Evolutionary conservation across 768 basidiomycete species (phyloP), one percentile per base, ranked within the genome.

Genomic region (Auricularia heimuer): DNA sequence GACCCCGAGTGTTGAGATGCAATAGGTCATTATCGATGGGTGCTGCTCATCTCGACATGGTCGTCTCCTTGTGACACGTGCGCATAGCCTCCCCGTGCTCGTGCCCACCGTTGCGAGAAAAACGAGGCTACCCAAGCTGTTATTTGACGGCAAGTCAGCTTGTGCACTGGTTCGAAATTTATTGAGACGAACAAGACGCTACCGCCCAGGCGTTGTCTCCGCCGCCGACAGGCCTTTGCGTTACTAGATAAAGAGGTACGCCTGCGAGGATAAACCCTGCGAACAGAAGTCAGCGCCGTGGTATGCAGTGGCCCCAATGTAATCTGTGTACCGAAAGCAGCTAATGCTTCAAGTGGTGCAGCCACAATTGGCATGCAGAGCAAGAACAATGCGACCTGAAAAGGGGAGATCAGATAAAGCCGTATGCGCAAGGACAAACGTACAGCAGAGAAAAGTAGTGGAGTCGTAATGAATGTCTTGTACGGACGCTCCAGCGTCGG

Each of bases 311-410:
- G 1, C 29, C 29, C 29, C 29, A 29, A 62, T 35, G 51, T 16
- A 44, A 11, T 14, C 1, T 24, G 77, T 83, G 65, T 69, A 94
- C 94, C 88, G 64, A 97, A 80, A 4, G 94, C 95, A 7, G 94
- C 87, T 4, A 91, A 73, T 0, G 95, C 94, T 73, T 96, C 89
- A 14, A 87, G 77, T 6, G 96, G 96, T 24, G 95, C 94, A 3
- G 96, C 96, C 65, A 95, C 88, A 62, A 96, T 81, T 1, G 95
- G 94, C 92, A 99, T 96, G 70, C 88, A 89, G 10, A 99, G 78
- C 63, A 98, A 79, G 76, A 95, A 95, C 62, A 94, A 77, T 2
- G 94, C 92, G 11, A 94, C 89, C 90, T 92, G 35, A 37, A 24
- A 36, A 56, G 16, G 7, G 12, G 39, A 24, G 34, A 3, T 36